Base-by-base conservation (phyloP, 2,329 filamentous ascomycete genomes). In the Neofusicoccum kwambonambiense region DNA sequence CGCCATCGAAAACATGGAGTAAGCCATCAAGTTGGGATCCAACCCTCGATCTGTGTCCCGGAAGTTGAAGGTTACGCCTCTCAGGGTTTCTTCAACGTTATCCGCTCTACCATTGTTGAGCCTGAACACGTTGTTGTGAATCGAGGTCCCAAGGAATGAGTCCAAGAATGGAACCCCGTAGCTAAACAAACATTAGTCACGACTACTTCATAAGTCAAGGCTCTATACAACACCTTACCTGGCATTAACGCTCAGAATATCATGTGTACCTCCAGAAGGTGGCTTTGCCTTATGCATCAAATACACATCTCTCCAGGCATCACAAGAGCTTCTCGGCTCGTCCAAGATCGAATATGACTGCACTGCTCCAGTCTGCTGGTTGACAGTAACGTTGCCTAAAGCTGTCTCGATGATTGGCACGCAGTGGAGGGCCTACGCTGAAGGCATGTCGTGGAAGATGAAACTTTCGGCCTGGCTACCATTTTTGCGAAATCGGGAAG, bases 21-120 rank as follows among this genome's bases (percentile, higher is more conserved):
- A n/a, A n/a, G n/a, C n/a, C n/a, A n/a, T 74, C 8, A 75, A 67
- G 45, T 75, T 72, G 70, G 73, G 70, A 60, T 74, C 73, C 2
- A 72, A 57, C 0, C 73, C 73, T 9, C 64, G 22, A 3, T 65
- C 44, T 5, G 41, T 1, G 61, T 74, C 71, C 5, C 72, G 72
- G 11, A 74, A 67, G 27, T 72, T 69, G 61, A 69, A 76, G 0
- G 67, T 68, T 37, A 72, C 70, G 61, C 73, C 68, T 3, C 1
- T 13, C 3, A 35, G 27, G 9, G 27, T 4, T 13, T 35, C 49
- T 13, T 13, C 9, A 12, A 12, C 19, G 19, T 31, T 12, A 3
- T 37, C 35, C 35, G 35, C 35, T 37, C 35, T 37, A 12, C 35
- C 35, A 37, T 37, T 37, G 35, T 37, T 37, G 35, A 37, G 35